Percentiles rank a stretch among this genome's conserved stretches.
Evolutionary conservation across 2,329 filamentous ascomycete genomes (phyloP).

Genomic region (Neopestalotiopsis clavispora): DNA sequence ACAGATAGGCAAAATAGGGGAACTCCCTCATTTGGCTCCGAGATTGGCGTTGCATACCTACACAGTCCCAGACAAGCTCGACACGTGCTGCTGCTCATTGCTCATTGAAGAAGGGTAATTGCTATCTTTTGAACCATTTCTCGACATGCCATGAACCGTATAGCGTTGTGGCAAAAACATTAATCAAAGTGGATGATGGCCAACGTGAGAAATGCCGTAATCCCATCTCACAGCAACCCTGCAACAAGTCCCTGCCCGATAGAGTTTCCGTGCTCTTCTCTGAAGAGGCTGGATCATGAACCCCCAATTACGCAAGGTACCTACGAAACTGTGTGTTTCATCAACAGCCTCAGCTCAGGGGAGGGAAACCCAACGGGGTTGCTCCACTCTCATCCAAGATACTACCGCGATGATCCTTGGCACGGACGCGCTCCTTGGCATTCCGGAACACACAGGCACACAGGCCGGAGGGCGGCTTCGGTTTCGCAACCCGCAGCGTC

Average conservation of each 20-base stretch:
- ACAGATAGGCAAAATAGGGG: background rate
- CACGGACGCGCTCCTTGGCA: background rate
- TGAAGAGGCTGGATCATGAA: background rate
- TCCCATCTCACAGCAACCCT: background rate
- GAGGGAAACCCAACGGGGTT: background rate
- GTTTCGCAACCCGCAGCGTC: background rate
- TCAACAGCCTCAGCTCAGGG: background rate
- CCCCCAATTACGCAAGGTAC: background rate
- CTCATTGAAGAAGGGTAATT: background rate
- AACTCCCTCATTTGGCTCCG: slow-evolving; percentile 1
- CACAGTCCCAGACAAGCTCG: background rate
- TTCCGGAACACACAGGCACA: background rate
- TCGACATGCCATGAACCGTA: slow-evolving; percentile 4
- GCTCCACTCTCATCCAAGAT: background rate
- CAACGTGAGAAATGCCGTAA: background rate
- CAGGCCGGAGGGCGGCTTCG: background rate
- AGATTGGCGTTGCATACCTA: background rate
- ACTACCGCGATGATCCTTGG: slow-evolving; percentile 4
- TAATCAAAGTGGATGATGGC: background rate
- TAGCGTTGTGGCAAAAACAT: background rate
- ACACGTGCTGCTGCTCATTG: slow-evolving; percentile 3
- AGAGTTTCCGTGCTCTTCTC: slow-evolving; percentile 4
- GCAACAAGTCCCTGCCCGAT: background rate
- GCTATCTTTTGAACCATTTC: background rate
- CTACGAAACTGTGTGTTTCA: slow-evolving; percentile 10